Evolutionary conservation across 768 basidiomycete species (phyloP).

Genomic region (Pisolithus microcarpus): DNA sequence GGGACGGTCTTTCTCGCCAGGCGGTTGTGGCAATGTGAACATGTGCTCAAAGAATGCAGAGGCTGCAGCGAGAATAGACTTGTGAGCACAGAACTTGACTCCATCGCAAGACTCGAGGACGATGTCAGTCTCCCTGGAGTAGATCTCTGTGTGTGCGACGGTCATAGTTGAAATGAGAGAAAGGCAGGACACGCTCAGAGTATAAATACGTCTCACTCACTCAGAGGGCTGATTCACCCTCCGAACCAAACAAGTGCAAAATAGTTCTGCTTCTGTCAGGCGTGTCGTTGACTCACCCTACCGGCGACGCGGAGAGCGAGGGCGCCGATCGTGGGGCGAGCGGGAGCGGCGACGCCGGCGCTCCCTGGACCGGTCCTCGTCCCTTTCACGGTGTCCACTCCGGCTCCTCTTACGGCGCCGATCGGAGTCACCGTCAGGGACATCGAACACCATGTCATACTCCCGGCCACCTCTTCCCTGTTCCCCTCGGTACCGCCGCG

Average conservation of each 20-base stretch:
- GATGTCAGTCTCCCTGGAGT: slow-evolving; percentile 45
- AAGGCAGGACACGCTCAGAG: background rate
- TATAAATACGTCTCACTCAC: background rate
- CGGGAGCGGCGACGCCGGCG: slow-evolving; percentile 20
- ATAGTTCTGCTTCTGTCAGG: no score
- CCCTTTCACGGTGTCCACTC: slow-evolving; percentile 45
- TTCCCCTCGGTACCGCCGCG: slow-evolving; percentile 52
- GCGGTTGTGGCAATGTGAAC: slow-evolving; percentile 57
- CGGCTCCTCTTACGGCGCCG: slow-evolving; percentile 41
- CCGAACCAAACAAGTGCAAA: slow-evolving; percentile 21
- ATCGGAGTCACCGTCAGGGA: slow-evolving; percentile 33
- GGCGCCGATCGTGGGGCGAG: slow-evolving; percentile 30
- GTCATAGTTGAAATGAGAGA: slow-evolving; percentile 20
- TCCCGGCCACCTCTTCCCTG: slow-evolving; percentile 25
- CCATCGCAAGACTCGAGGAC: slow-evolving; percentile 39
- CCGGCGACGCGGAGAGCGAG: slow-evolving; percentile 13
- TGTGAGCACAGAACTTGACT: slow-evolving; percentile 54
- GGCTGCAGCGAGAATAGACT: slow-evolving; percentile 52
- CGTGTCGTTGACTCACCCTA: no score
- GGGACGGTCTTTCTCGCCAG: slow-evolving; percentile 26
- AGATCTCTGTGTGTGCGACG: slow-evolving; percentile 30
- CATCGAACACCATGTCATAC: slow-evolving; percentile 84
- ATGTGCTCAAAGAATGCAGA: slow-evolving; percentile 66
- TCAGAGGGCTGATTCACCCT: background rate
- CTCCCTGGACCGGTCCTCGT: slow-evolving; percentile 20